Base-by-base conservation (phyloP, 345 rosid species). In the Citrus hindsii region DNA sequence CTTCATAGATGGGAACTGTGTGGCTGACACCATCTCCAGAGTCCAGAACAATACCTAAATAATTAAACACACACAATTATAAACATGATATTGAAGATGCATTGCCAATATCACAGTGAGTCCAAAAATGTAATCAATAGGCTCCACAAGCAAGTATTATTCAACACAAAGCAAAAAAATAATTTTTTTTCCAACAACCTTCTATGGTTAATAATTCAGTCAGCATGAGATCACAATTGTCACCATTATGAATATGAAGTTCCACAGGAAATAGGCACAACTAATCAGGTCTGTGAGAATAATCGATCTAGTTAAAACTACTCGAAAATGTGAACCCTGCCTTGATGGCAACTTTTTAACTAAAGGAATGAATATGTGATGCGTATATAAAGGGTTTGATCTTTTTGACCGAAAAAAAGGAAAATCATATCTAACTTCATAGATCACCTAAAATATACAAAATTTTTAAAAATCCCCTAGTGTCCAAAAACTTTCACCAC, bases 1-100 rank as follows among this genome's bases (percentile, higher is more conserved):
- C 89, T 78, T 88, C 89, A 24, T 86, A 86, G 78, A 88, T 88
- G 59, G 91, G 91, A 73, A 88, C 91, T 27, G 89, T 88, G 77
- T 86, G 91, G 74, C 91, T 88, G 77, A 88, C 89, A 78, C 91
- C 91, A 78, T 86, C 91, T 76, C 89, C 89, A 2, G 91, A 88
- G 75, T 88, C 91, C 83, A 88, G 82, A 56, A 86, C 89, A 75
- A 86, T 88, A 80, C 91, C 94, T 90, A 66, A 21, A 35, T 69
- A 71, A 33, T 30, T 74, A 72, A 42, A 51, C 71, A 74, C 25
- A 79, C 62, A 58, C 48, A 64, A 40, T 37, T n/a, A 67, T 30
- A 59, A 73, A 72, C 16, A 53, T 9, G 48, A 75, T 48, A n/a
- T 32, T 53, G 33, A 42, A 56, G 28, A 27, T 32, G 24, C 73